phyloP scores from a whole-genome alignment of 2,329 filamentous ascomycete species.

The Apiospora rasikravindrae region DNA sequence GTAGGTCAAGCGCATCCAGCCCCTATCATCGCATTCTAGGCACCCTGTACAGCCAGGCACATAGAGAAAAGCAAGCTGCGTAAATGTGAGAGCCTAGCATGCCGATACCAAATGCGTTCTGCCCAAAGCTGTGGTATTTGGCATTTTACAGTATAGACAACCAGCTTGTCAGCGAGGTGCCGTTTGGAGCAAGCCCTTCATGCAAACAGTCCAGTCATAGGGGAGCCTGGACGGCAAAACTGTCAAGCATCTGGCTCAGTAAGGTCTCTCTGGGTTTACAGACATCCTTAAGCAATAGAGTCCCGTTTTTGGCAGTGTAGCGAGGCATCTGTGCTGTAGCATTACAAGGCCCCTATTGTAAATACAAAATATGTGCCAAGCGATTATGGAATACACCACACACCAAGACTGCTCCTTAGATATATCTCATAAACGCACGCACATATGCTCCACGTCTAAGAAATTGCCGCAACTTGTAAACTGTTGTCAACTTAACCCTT shows the following conservation, averaged over 20 bases:
- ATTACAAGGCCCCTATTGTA: not conserved
- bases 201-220: no score
- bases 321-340: not conserved
- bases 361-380: constrained; percentile 1
- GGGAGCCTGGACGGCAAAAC: not conserved
- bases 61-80: no score
- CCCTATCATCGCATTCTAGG: no score
- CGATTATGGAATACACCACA: not conserved
- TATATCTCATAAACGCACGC: not conserved
- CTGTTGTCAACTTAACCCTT: constrained; percentile 1
- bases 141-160: no score
- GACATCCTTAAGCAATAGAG: no score
- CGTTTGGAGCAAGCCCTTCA: no score
- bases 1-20: no score
- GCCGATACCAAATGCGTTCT: no score
- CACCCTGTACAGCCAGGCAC: no score
- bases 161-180: no score
- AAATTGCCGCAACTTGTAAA: not conserved
- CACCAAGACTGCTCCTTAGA: not conserved
- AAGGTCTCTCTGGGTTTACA: not conserved
- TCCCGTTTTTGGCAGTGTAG: not conserved
- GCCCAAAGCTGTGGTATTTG: no score
- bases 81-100: no score
- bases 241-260: not conserved
- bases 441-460: not conserved